phyloP scores from a whole-genome alignment of 768 basidiomycete species.

The Suillus lakei region DNA sequence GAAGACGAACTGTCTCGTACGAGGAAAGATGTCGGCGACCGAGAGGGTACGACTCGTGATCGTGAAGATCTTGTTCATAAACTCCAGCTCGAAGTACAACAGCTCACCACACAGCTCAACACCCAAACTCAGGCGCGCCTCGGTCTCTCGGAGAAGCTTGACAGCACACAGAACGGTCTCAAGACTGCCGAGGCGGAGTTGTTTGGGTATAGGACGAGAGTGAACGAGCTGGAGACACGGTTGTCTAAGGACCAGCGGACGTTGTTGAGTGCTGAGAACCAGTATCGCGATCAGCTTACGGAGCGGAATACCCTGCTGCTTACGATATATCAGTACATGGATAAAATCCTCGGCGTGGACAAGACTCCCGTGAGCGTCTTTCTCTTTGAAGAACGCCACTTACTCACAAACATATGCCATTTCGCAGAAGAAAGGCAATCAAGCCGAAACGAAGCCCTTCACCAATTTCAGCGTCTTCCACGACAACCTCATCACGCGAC shows the following conservation, averaged over 20 bases:
- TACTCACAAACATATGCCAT: not conserved
- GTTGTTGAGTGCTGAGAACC: slow-evolving; percentile 70
- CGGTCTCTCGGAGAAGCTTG: slow-evolving; percentile 90
- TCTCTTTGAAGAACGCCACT: not conserved
- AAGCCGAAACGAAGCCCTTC: slow-evolving; percentile 88
- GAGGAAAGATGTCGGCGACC: slow-evolving; percentile 68
- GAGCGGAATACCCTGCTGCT: slow-evolving; percentile 91
- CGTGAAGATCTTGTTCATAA: slow-evolving; percentile 76
- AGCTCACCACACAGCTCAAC: slow-evolving; percentile 78
- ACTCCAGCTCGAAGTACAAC: slow-evolving; percentile 79
- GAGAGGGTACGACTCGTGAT: slow-evolving; percentile 68
- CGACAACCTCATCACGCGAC: slow-evolving; percentile 87
- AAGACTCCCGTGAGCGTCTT: slow-evolving; percentile 72
- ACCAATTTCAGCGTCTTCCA: slow-evolving; percentile 95
- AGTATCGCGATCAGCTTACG: slow-evolving; percentile 90
- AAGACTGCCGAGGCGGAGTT: slow-evolving; percentile 75
- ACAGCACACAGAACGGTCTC: slow-evolving; percentile 61
- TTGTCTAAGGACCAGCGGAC: slow-evolving; percentile 83
- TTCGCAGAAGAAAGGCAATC: slow-evolving; percentile 71
- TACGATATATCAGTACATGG: slow-evolving; percentile 94
- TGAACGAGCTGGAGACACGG: slow-evolving; percentile 78
- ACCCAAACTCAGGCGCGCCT: slow-evolving; percentile 87
- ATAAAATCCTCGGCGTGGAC: slow-evolving; percentile 90
- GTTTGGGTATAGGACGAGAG: slow-evolving; percentile 57
- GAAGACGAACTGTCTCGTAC: slow-evolving; percentile 80